Evolutionary conservation across 1,139 yeast species (phyloP), one percentile per base, ranked within the genome.

Genomic region (Saccharomyces hybrid): DNA sequence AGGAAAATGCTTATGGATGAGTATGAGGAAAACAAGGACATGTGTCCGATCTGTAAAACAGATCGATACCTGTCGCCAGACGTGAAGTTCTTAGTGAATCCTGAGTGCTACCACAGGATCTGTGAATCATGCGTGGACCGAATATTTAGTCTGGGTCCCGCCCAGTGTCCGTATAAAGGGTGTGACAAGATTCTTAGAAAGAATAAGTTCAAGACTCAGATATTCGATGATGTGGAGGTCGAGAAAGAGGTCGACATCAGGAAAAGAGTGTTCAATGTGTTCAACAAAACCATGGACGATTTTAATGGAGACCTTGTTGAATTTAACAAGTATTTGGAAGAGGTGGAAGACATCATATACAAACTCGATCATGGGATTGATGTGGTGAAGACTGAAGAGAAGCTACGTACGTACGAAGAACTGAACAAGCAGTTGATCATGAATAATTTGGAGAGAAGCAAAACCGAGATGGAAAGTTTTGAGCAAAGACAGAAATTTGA

Each of bases 41-140:
- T 91, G 84, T 93, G 99, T 77, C 99, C 99, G 46, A 90, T 95
- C 66, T 93, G 99, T 77, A 89, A 93, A 73, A 90, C 98, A 49
- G 96, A 95, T 70, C 77, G 93, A 70, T 93, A 93, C 71, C 77
- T 93, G 59, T 89, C 96, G 49, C 98, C 99, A 42, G 91, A 91
- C 64, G 88, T 93, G 87, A 83, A 80, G 64, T 91, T 93, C 67
- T 80, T 93, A 55, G 91, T 93, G 58, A 93, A 93, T 65, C 96
- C 98, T 0, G 99, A 93, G 69, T 93, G 99, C 72, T 93, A 95
- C 69, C 99, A 93, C 69, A 91, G 89, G 76, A 93, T 93, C 71
- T 93, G 99, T 73, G 96, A 89, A 68, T 85, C 96, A 2, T 93
- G 99, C 72, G 98, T 90, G 49, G 98, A 91, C 71, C 78, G 98